phyloP scores from a whole-genome alignment of 805 yeast species.

The Maudiozyma saulgeensis region DNA sequence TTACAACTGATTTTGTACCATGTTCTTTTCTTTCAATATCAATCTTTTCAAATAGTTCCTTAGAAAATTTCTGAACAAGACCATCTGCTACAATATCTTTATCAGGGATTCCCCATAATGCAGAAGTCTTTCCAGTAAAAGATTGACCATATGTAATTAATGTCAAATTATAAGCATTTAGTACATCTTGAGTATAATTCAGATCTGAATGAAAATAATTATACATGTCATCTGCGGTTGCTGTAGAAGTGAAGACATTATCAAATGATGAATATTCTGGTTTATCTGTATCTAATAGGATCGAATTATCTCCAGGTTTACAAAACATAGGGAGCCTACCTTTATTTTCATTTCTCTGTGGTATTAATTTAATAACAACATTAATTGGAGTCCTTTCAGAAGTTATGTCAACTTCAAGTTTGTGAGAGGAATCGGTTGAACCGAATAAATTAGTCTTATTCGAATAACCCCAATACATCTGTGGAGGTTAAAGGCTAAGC shows the following conservation, averaged over 20 bases:
- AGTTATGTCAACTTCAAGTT: neutral
- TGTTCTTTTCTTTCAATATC: neutral
- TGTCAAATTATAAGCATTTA: neutral
- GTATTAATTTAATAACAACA: neutral
- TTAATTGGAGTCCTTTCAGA: neutral
- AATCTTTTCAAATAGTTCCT: constrained; percentile 1
- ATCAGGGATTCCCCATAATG: neutral
- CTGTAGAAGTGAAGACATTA: neutral
- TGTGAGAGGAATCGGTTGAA: neutral
- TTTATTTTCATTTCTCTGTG: neutral
- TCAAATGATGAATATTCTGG: neutral
- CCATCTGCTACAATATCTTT: neutral
- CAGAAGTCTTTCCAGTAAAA: neutral
- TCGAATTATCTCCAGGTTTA: neutral
- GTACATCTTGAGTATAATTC: neutral
- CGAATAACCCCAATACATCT: constrained; percentile 3
- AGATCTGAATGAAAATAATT: neutral
- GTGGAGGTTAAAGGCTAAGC: no score
- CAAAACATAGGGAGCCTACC: neutral
- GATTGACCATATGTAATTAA: constrained; percentile 4
- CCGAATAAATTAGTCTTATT: neutral
- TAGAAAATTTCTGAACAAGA: neutral
- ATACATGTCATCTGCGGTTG: neutral
- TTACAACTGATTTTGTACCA: constrained; percentile 46
- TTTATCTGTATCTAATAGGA: neutral